Base-by-base conservation (phyloP, 2,329 filamentous ascomycete species). In the Thelonectria blattea region DNA sequence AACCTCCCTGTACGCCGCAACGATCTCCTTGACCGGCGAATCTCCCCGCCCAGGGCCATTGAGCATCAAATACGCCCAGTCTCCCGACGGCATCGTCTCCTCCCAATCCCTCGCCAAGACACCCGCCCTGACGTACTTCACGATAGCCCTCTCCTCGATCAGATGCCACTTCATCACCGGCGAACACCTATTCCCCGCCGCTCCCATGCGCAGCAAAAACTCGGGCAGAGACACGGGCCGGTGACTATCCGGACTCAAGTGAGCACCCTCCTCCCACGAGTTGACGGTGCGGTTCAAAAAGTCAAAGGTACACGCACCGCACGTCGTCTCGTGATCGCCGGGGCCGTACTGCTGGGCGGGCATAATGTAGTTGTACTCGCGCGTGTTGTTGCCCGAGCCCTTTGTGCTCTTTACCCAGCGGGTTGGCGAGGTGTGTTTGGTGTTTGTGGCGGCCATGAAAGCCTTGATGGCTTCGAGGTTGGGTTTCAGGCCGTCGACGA, bases 271-370 rank as follows among this genome's bases (percentile, higher is more conserved):
- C 7, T 41, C 30, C 55, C 55, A 58, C 14, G 48, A 52, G 45
- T 52, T 32, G 7, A 58, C 30, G 14, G 55, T 58, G 10, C 22
- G 55, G n/a, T 58, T 47, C 15, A 58, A 41, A 27, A 52, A 52
- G 32, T 52, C 55, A 20, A 58, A 58, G 18, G 42, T 47, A 11
- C 55, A 58, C 55, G 48, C 52, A 18, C 20, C 41, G 30, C 48
- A 58, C 11, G 42, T 52, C 2, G 55, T 58, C 27, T 58, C 41
- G 30, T 48, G 48, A 17, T 32, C 41, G 22, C 30, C 48, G 30
- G 55, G 55, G n/a, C 55, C 48, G 11, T 52, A 52, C 4, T 3
- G 2, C 27, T 58, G 55, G 27, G 52, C 18, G 15, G 42, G 48
- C 15, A 42, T 32, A n/a, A 24, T 52, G 48, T 46, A 58, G 2